Percentiles rank a stretch among this genome's conserved stretches.
Conservation (phyloP, 139 green algal species). For the Desmodesmus armatus region DNA sequence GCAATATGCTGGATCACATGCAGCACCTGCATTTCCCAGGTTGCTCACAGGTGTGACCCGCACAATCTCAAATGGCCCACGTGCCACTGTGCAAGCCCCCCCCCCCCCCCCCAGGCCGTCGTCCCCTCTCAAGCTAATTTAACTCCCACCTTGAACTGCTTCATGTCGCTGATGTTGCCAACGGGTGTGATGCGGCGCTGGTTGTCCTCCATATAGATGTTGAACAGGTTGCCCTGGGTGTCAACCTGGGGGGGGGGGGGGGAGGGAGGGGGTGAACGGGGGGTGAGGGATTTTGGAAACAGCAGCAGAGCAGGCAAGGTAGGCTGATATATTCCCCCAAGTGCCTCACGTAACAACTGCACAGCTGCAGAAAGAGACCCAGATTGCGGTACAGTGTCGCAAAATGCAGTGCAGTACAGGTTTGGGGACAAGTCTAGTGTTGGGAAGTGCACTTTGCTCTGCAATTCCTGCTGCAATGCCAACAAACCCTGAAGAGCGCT, state of each 20-base stretch:
- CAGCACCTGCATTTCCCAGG: too few relatives aligned
- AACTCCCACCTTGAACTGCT: constrained; percentile 51
- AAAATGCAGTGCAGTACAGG: background rate
- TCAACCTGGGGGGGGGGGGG: constrained; percentile 53
- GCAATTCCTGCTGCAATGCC: too few relatives aligned
- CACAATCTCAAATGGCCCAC: too few relatives aligned
- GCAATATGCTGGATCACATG: too few relatives aligned
- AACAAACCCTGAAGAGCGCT: background rate
- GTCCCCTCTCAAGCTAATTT: too few relatives aligned
- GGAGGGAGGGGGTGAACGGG: background rate
- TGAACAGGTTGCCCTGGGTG: constrained; percentile 71
- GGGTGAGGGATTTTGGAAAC: background rate
- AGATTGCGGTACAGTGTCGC: too few relatives aligned
- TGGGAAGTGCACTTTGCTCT: background rate
- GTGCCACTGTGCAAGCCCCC: too few relatives aligned
- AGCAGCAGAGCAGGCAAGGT: constrained; percentile 1
- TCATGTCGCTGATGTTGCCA: constrained; percentile 58
- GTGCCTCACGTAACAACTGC: background rate
- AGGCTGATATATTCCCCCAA: background rate
- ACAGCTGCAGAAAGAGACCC: background rate
- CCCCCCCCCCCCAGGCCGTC: too few relatives aligned
- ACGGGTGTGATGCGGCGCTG: constrained; percentile 67
- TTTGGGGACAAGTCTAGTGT: too few relatives aligned
- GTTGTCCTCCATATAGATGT: constrained; percentile 61
- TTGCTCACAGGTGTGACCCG: too few relatives aligned